Evolutionary conservation across 805 yeast genomes (phyloP), one percentile per base, ranked within the genome.

Genomic region (Kuraishia capsulata): DNA sequence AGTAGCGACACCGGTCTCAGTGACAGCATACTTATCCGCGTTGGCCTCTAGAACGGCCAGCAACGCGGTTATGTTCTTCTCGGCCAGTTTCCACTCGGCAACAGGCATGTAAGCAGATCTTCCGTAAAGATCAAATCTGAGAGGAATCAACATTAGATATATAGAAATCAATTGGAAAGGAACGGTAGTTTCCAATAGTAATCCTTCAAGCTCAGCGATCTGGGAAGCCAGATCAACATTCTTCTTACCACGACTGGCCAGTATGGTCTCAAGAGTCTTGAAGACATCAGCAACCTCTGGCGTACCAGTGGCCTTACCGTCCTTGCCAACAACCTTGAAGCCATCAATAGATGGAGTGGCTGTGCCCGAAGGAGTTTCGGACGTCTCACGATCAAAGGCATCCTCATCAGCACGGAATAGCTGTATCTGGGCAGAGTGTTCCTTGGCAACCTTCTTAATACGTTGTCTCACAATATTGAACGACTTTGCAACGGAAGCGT

Each of bases 231-330:
- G 76, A 59, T 90, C 96, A 45, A 87, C 82, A 59, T 86, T 88
- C 70, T 86, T 90, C 71, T 89, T 89, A 69, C 98, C 98, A 65
- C 98, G 81, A 36, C 88, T 71, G 61, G 92, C 97, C 43, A 83
- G 66, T 41, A 92, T 78, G 39, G 76, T 61, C 57, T 81, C 74
- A 57, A 92, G 70, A 26, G 83, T 76, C 41, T 78, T 67, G 67
- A 89, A 87, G 40, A 88, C 78, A 40, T 67, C 71, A 23, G 40
- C 44, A 13, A 32, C 21, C 31, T 40, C 36, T n/a, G 65, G 45
- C 33, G 56, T 48, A 30, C 49, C 55, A 32, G 49, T 45, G 29
- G 65, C 62, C 9, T 59, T 53, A 36, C 67, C 69, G n/a, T n/a
- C n/a, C 41, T 54, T 48, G 36, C 67, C 69, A 42, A 60, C 64